A percentile compares a stretch with the other conserved stretches of the same genome.
Conservation (phyloP, 1,284 basidiomycete genomes). For the Cryptococcus sp. region DNA sequence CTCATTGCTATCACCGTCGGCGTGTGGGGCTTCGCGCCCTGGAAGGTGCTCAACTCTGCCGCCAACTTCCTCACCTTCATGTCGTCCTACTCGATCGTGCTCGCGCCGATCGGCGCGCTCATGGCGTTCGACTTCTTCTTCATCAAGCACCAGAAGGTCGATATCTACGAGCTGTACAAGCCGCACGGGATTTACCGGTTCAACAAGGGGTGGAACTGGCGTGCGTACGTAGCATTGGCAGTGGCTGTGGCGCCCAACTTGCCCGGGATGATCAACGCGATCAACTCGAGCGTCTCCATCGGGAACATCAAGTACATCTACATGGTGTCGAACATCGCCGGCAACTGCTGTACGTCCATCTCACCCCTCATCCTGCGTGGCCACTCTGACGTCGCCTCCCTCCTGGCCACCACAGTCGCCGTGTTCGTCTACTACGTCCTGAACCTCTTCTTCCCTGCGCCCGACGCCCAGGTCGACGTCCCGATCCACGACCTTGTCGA, state of each 20-base stretch:
- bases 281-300: conserved; percentile 54
- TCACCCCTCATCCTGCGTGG: not conserved
- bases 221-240: conserved; percentile 53
- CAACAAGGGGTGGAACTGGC: conserved; percentile 63
- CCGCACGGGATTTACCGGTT: conserved; percentile 40
- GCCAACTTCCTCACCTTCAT: conserved; percentile 41
- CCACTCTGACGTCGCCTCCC: not conserved
- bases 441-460: conserved; percentile 60
- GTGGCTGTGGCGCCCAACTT: conserved; percentile 75
- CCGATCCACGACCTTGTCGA: conserved; percentile 52
- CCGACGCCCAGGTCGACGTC: conserved; percentile 59
- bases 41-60: conserved; percentile 41
- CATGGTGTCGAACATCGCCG: conserved; percentile 48
- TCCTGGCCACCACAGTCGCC: conserved; percentile 60
- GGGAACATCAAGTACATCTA: conserved; percentile 56
- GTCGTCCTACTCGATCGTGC: conserved; percentile 42
- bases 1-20: conserved; percentile 68
- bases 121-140: conserved; percentile 40
- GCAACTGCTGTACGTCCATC: conserved; percentile 23
- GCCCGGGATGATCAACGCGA: conserved; percentile 54
- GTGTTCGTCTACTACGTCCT: conserved; percentile 62
- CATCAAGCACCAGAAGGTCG: conserved; percentile 29
- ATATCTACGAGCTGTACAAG: conserved; percentile 41
- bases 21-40: conserved; percentile 56
- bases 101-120: conserved; percentile 40